Conservation (phyloP, 768 basidiomycete species). For the Xerocomellus intermedius region DNA sequence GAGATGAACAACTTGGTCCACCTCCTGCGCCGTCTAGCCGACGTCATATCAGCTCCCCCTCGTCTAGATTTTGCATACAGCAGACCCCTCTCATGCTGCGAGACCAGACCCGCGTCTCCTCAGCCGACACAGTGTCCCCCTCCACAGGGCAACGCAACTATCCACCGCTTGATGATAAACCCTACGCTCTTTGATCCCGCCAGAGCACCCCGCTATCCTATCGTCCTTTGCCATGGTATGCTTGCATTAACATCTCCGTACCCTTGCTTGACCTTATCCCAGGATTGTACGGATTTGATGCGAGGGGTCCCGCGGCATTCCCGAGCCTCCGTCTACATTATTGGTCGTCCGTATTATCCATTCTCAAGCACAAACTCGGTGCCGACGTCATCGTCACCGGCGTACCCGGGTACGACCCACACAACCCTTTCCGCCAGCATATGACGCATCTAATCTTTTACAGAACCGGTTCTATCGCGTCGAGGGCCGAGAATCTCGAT, state of each 20-base stretch:
- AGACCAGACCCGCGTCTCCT: background rate
- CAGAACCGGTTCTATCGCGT: conserved; percentile 87
- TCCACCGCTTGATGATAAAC: conserved; percentile 71
- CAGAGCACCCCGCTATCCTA: conserved; percentile 79
- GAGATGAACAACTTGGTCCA: conserved; percentile 53
- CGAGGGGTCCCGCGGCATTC: conserved; percentile 77
- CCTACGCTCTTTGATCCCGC: conserved; percentile 78
- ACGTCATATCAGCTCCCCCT: conserved; percentile 67
- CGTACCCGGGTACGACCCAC: conserved; percentile 75
- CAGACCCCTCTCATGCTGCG: background rate
- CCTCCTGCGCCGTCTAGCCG: conserved; percentile 63
- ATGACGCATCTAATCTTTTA: background rate
- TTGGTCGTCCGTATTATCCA: conserved; percentile 84
- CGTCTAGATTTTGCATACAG: conserved; percentile 12
- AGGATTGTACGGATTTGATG: conserved; percentile 96
- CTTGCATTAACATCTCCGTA: background rate
- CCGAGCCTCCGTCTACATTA: conserved; percentile 88
- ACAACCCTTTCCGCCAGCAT: background rate
- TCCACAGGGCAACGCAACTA: conserved; percentile 29
- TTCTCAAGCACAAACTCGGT: conserved; percentile 77
- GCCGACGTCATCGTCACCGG: conserved; percentile 96
- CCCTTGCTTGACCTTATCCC: conserved; percentile 5
- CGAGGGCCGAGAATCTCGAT: conserved; percentile 76
- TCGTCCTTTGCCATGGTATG: conserved; percentile 93
- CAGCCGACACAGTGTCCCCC: conserved; percentile 5